Evolutionary conservation across 106 monocot genomes (phyloP), one percentile per base, ranked within the genome.

Genomic region (Alisma plantagoaquatica): DNA sequence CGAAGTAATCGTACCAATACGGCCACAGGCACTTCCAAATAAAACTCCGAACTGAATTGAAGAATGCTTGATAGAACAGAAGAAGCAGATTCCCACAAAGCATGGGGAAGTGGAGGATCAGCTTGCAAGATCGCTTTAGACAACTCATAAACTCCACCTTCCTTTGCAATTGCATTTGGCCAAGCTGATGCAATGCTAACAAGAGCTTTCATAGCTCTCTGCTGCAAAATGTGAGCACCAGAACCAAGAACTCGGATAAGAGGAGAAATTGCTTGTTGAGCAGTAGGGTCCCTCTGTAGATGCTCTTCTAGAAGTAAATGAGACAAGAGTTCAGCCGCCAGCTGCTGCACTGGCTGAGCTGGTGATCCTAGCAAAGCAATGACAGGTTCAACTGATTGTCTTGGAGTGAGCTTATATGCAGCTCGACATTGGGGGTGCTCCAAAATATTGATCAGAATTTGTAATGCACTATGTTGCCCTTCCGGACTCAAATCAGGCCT

Each of bases 11-110:
- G 78, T 44, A 86, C 98, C 65, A 98, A 69, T 16, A 90, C 98
- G 57, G 81, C 81, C 20, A 98, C 85, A 51, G 89, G 98, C 46
- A 98, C 90, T 58, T 98, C 90, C 32, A 85, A 70, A 30, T 77
- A 88, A 57, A 71, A 84, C 32, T 86, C 90, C 33, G 89, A 80
- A 56, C 90, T 98, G 67, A 78, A 78, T 29, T 85, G 98, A 51
- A 98, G 70, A 57, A 98, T 79, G 27, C 76, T 82, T 31, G 88
- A 84, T 12, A 98, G 59, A 64, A 86, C 66, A 50, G 76, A 79
- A 70, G 98, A 78, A 57, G 98, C 81, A 58, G 81, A 90, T 82
- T 98, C 98, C 98, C 98, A 98, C 45, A 90, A 59, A 61, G 72
- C 81, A 66, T 73, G 76, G 58, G 89, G 79, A 41, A 85, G 73